Evolutionary conservation across 2,329 filamentous ascomycete genomes (phyloP).

Genomic region (Exophiala aquamarina): DNA sequence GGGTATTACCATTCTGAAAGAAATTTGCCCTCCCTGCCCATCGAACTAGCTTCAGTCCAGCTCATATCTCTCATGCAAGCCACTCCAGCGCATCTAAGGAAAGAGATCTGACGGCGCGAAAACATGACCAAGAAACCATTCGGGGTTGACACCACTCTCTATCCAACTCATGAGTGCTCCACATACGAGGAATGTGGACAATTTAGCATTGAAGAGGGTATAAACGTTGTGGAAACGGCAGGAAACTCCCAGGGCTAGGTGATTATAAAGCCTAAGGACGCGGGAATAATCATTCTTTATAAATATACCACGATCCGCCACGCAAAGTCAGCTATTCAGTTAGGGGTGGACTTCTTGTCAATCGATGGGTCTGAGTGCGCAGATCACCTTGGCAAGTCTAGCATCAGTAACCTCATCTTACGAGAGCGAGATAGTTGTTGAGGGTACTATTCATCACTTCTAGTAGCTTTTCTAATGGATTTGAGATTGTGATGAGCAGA

Average conservation of each 20-base stretch:
- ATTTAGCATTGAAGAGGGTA: slow-evolving; percentile 88
- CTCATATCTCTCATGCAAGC: slow-evolving; percentile 76
- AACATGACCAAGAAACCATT: slow-evolving; percentile 67
- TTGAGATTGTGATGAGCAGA: too few relatives aligned
- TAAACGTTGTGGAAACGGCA: slow-evolving; percentile 89
- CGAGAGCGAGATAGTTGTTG: slow-evolving; percentile 78
- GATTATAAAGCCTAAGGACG: slow-evolving; percentile 82
- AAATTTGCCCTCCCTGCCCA: not conserved
- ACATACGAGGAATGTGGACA: slow-evolving; percentile 91
- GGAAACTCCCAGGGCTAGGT: slow-evolving; percentile 89
- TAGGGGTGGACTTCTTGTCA: slow-evolving; percentile 93
- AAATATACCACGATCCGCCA: slow-evolving; percentile 98
- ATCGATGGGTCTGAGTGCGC: slow-evolving; percentile 99
- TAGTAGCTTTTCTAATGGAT: slow-evolving; percentile 94
- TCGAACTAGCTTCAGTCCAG: slow-evolving; percentile 29
- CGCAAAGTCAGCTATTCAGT: slow-evolving; percentile 84
- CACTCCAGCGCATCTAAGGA: slow-evolving; percentile 86
- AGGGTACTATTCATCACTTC: slow-evolving; percentile 91
- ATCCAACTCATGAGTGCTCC: slow-evolving; percentile 84
- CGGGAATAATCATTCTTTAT: slow-evolving; percentile 78
- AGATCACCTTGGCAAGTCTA: slow-evolving; percentile 58
- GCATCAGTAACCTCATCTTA: slow-evolving; percentile 61
- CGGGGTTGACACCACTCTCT: slow-evolving; percentile 90
- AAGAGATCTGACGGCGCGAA: slow-evolving; percentile 86
- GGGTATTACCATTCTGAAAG: slow-evolving; percentile 44